phyloP scores from a whole-genome alignment of 768 basidiomycete species.

The Hygrocybe coccinea region DNA sequence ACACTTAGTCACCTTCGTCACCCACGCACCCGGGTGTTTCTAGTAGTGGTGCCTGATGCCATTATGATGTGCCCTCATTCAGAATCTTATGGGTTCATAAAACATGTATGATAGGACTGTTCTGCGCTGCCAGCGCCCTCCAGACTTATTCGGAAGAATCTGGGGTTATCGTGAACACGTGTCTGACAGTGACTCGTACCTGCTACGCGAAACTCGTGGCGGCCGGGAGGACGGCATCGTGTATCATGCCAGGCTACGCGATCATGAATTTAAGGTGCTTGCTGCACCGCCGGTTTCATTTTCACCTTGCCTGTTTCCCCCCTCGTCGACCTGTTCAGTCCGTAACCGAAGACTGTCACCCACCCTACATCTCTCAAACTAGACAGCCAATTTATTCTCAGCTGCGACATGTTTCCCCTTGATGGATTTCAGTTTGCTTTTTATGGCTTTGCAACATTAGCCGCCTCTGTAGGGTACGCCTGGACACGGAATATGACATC shows the following conservation, averaged over 20 bases:
- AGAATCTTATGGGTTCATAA: too few relatives aligned
- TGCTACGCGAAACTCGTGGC: not conserved
- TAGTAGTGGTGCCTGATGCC: too few relatives aligned
- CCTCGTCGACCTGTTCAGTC: not conserved
- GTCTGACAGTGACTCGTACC: too few relatives aligned
- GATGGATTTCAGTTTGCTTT: constrained; percentile 52
- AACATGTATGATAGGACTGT: too few relatives aligned
- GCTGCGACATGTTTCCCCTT: constrained; percentile 41
- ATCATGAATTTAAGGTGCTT: not conserved
- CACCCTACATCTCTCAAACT: not conserved
- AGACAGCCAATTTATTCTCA: not conserved
- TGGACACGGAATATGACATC: constrained; percentile 40
- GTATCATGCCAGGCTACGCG: constrained; percentile 4
- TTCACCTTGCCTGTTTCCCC: not conserved
- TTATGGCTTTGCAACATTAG: constrained; percentile 54
- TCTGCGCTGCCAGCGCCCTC: too few relatives aligned
- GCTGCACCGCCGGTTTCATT: not conserved
- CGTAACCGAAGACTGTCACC: not conserved
- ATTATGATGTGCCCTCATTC: too few relatives aligned
- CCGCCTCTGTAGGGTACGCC: constrained; percentile 56
- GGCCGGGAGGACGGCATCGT: not conserved
- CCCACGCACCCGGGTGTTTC: too few relatives aligned
- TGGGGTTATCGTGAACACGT: constrained; percentile 6
- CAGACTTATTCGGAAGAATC: not conserved
- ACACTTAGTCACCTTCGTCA: too few relatives aligned